Conservation (phyloP, 768 basidiomycete species). For the Antrodiella citrinella region DNA sequence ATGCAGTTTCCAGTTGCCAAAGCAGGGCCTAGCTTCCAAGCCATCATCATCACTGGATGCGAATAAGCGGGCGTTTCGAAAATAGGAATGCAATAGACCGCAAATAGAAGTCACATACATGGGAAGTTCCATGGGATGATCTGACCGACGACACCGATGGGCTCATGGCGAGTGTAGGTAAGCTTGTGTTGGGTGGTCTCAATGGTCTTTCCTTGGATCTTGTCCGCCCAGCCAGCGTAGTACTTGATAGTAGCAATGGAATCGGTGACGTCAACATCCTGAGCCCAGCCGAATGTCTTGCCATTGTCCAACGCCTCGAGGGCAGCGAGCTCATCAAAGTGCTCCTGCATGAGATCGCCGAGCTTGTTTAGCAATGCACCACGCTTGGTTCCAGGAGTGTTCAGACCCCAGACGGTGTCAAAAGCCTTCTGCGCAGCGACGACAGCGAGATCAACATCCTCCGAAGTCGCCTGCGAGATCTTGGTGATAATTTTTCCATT, state of each 20-base stretch:
- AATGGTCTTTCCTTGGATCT: slow-evolving; percentile 67
- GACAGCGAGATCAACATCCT: slow-evolving; percentile 76
- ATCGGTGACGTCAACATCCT: slow-evolving; percentile 37
- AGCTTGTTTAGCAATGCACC: slow-evolving; percentile 53
- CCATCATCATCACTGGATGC: slow-evolving; percentile 38
- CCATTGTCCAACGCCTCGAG: slow-evolving; percentile 69
- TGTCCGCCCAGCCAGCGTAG: slow-evolving; percentile 90
- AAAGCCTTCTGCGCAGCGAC: slow-evolving; percentile 54
- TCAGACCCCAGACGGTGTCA: slow-evolving; percentile 64
- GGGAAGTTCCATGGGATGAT: slow-evolving; percentile 70
- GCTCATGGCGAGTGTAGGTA: slow-evolving; percentile 55
- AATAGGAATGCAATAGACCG: neutral
- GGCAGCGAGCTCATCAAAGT: slow-evolving; percentile 60
- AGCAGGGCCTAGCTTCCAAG: slow-evolving; percentile 58
- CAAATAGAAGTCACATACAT: slow-evolving; percentile 24
- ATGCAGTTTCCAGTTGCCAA: slow-evolving; percentile 55
- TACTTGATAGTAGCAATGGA: slow-evolving; percentile 54
- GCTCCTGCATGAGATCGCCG: slow-evolving; percentile 51
- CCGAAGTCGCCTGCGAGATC: slow-evolving; percentile 49
- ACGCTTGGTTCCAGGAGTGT: slow-evolving; percentile 43
- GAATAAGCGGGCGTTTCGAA: too few relatives aligned
- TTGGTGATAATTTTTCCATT: slow-evolving; percentile 55
- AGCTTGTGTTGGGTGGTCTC: slow-evolving; percentile 47
- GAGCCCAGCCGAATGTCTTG: slow-evolving; percentile 45
- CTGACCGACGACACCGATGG: slow-evolving; percentile 45